Percentiles rank a stretch among this genome's conserved stretches.
These are phyloP conservation scores for Phaeosphaeriaceae sp. DNA, from an alignment of 2,329 filamentous ascomycete genomes.

Conservation along the genomic window DNA sequence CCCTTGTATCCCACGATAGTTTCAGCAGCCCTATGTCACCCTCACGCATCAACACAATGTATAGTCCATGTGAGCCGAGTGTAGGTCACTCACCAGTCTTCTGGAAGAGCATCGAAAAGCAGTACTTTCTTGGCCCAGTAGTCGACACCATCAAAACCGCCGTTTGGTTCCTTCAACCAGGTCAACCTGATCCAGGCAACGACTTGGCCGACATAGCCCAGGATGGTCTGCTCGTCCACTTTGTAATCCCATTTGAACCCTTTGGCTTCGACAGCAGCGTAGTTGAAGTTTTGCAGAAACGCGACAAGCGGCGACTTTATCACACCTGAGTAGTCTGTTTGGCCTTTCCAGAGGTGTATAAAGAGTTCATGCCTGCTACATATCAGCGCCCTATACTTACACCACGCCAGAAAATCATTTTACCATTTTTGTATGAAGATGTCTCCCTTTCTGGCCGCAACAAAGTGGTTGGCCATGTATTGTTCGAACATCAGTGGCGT, in stretches of 20 bases:
- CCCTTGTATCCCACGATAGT: conserved; percentile 34
- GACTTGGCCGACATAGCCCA: conserved; percentile 52
- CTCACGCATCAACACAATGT: background rate
- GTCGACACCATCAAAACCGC: conserved; percentile 39
- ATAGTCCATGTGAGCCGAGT: background rate
- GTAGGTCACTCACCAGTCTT: conserved; percentile 18
- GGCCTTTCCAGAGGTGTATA: conserved; percentile 33
- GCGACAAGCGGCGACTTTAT: conserved; percentile 27
- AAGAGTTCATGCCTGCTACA: conserved; percentile 31
- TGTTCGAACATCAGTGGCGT: conserved; percentile 34
- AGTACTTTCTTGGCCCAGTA: conserved; percentile 40
- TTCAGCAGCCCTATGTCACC: conserved; percentile 20
- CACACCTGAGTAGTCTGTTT: conserved; percentile 22
- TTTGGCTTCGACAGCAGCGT: conserved; percentile 23
- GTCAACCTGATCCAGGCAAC: conserved; percentile 47
- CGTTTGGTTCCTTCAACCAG: conserved; percentile 39
- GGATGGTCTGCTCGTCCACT: conserved; percentile 32
- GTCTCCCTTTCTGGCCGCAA: conserved; percentile 52
- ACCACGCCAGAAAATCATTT: conserved; percentile 12
- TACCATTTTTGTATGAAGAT: conserved; percentile 55
- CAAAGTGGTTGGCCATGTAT: conserved; percentile 52
- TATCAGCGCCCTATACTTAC: background rate
- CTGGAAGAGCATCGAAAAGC: conserved; percentile 29
- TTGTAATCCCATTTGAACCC: conserved; percentile 46
- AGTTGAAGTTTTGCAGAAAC: conserved; percentile 33